Evolutionary conservation across 768 basidiomycete species (phyloP), one percentile per base, ranked within the genome.

Genomic region (Russula griseocarnosa): DNA sequence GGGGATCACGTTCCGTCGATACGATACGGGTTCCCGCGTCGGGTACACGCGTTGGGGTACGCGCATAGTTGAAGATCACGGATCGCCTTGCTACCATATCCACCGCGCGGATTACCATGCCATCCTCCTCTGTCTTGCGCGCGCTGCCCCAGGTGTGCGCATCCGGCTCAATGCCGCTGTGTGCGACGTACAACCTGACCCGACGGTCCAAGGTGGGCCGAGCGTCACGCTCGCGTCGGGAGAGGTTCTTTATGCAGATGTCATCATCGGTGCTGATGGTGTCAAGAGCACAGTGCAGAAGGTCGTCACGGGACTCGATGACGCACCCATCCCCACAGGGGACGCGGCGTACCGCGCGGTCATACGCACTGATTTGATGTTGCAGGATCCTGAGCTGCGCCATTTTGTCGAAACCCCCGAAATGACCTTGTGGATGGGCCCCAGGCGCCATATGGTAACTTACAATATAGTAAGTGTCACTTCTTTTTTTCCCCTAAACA

Each of bases 281-380:
- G 73, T 82, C 55, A 85, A 81, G 72, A 85, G 83, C 67, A 64
- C 73, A 20, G 67, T 83, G 1, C 80, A 80, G 67, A 74, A 80
- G 36, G 77, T 82, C 38, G 78, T 85, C n/a, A 79, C 83, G 0
- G 78, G 78, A 0, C 73, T 73, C 0, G 76, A 79, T 49, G 76
- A 77, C 38, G 76, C 81, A 0, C 78, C 78, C 0, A 66, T 68
- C 10, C 77, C 83, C 5, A 87, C 87, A 0, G 87, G 85, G 0
- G 85, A 88, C 67, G 81, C 83, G 0, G 86, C 84, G 0, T 87
- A 85, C 68, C 79, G 86, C 55, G 82, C 83, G 5, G 74, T 80
- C 32, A 74, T 87, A 40, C 75, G 81, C 3, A 76, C 83, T 0
- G 74, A 70, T 42, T 52, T 74, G 1, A 74, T 87, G 70, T 60